Evolutionary conservation across 805 yeast genomes (phyloP).

Genomic region (Saturnispora zaruensis): DNA sequence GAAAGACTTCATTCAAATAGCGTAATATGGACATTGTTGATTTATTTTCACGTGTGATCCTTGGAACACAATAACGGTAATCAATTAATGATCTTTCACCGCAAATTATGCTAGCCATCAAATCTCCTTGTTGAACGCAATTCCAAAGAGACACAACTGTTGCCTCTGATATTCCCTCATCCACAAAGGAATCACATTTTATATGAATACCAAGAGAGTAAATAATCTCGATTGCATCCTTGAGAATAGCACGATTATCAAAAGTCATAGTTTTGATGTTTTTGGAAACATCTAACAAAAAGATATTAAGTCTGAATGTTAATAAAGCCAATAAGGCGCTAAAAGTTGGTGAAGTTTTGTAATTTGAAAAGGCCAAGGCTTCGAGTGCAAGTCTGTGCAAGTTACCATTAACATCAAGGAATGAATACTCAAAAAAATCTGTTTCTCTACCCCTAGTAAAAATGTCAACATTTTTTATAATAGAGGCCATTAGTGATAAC

Average conservation of each 20-base stretch:
- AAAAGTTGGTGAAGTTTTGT: neutral
- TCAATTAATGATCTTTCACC: constrained; percentile 19
- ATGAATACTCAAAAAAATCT: neutral
- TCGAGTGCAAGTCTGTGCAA: neutral
- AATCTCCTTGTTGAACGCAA: constrained; percentile 15
- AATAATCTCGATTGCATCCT: neutral
- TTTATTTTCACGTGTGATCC: constrained; percentile 5
- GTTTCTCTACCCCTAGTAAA: constrained; percentile 7
- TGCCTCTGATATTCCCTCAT: constrained; percentile 3
- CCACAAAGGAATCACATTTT: neutral
- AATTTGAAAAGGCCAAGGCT: neutral
- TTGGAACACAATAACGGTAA: constrained; percentile 14
- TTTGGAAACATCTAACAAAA: neutral
- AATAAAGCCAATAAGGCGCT: constrained; percentile 1
- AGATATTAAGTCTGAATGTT: neutral
- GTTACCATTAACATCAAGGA: neutral
- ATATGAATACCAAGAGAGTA: neutral
- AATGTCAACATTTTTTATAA: constrained; percentile 9
- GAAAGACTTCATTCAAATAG: constrained; percentile 4
- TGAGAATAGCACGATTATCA: neutral
- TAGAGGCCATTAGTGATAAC: constrained; percentile 16
- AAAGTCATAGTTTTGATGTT: neutral
- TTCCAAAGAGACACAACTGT: constrained; percentile 12
- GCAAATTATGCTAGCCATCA: constrained; percentile 9
- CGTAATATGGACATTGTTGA: neutral